Evolutionary conservation across 2,329 filamentous ascomycete genomes (phyloP), one percentile per base, ranked within the genome.

Genomic region (Aquanectria penicillioides): DNA sequence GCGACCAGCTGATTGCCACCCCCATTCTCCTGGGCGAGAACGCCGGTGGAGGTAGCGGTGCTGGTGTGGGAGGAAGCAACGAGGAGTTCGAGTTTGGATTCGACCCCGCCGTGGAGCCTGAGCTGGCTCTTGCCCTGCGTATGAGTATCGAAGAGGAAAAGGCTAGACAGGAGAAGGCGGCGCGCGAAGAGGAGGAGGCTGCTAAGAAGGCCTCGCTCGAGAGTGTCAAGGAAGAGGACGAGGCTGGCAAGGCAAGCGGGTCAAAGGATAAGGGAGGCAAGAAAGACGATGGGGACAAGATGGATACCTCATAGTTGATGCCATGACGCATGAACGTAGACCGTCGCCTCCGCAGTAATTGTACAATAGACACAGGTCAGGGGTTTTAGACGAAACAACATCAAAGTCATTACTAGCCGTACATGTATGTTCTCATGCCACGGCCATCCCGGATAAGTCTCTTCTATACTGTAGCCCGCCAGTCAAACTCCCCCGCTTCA

Each of bases 81-180:
- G 87, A 90, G 62, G 96, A 79, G 59, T 88, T 84, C 37, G 78
- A 79, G 65, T 96, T 96, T 74, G 93, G 92, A 64, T 92, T 97
- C 66, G 95, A 98, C 76, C 94, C 94, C 12, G 90, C 89, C 51
- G 85, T 94, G 71, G 95, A 99, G 73, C 95, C 95, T 4, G 95
- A 99, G 77, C 81, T 99, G 72, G 95, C 95, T 18, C 86, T 99
- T 68, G 95, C 95, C 49, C 82, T 99, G 74, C 89, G 95, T 64
- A 97, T 99, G 93, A 97, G 92, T 77, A 93, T 97, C 86, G 95
- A 99, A 76, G 95, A 99, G 75, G 95, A 99, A 79, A 96, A 96
- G 81, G 94, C 94, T 61, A 84, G 95, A 70, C 89, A 96, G 78
- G 94, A 97, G 76, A 93, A 93, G 79, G 88, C 90, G 72, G 92